A percentile compares a stretch with the other conserved stretches of the same genome.
Conservation (phyloP, 73 alveolate genomes). For the Blepharisma stoltei region DNA sequence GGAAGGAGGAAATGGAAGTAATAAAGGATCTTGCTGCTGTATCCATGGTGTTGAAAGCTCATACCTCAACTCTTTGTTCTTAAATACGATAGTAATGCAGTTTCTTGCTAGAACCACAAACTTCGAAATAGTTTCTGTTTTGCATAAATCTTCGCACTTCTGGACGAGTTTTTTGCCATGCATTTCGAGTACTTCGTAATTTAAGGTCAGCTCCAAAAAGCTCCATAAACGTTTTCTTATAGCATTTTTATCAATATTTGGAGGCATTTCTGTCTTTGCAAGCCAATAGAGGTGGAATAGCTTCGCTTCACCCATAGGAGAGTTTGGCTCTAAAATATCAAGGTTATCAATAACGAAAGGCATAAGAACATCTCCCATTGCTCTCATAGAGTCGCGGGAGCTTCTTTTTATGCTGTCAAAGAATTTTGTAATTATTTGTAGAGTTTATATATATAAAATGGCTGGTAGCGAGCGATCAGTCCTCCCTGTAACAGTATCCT, state of each 20-base stretch:
- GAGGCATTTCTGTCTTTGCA: not conserved
- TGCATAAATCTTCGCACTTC: slow-evolving; percentile 25
- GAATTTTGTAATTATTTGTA: not conserved
- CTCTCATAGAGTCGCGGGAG: not conserved
- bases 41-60: slow-evolving; percentile 23
- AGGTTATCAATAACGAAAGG: slow-evolving; percentile 22
- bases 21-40: slow-evolving; percentile 29
- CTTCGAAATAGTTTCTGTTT: not conserved
- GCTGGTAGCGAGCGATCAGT: no score
- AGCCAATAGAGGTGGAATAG: not conserved
- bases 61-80: not conserved
- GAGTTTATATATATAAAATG: no score
- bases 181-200: not conserved
- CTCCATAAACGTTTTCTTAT: not conserved
- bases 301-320: slow-evolving; percentile 9
- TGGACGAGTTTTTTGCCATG: slow-evolving; percentile 21
- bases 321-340: slow-evolving; percentile 1
- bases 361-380: not conserved
- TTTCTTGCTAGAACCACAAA: slow-evolving; percentile 6
- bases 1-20: slow-evolving; percentile 10
- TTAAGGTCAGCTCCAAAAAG: not conserved
- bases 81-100: not conserved
- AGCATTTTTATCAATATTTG: not conserved
- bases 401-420: slow-evolving; percentile 16
- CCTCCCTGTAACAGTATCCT: no score